phyloP scores from a whole-genome alignment of 2,329 filamentous ascomycete genomes.

The Talaromyces sp. region DNA sequence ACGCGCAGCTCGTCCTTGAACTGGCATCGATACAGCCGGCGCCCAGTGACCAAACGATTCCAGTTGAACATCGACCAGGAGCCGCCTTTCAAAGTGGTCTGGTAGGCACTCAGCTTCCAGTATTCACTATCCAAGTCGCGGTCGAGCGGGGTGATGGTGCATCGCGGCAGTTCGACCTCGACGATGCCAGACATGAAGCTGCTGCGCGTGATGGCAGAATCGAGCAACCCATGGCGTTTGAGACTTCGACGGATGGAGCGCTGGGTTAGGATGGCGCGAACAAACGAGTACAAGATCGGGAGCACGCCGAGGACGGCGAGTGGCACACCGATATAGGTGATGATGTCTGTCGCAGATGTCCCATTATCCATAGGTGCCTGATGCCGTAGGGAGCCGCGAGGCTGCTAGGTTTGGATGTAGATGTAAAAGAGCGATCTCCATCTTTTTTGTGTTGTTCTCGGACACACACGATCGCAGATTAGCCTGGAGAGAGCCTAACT shows the following conservation, averaged over 20 bases:
- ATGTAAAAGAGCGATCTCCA: not conserved
- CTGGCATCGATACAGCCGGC: constrained; percentile 59
- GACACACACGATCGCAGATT: too few relatives aligned
- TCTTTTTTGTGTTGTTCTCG: too few relatives aligned
- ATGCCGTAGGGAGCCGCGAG: not conserved
- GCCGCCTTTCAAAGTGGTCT: constrained; percentile 53
- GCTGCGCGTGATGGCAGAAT: constrained; percentile 54
- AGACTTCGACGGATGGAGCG: constrained; percentile 58
- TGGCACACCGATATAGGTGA: constrained; percentile 55
- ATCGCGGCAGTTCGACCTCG: constrained; percentile 61
- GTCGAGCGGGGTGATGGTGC: constrained; percentile 58
- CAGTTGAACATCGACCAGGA: constrained; percentile 64
- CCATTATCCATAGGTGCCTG: constrained; percentile 4
- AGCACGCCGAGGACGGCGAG: constrained; percentile 56
- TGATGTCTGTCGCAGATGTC: constrained; percentile 41
- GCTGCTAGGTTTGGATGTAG: not conserved
- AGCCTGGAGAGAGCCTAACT: too few relatives aligned
- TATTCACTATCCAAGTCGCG: constrained; percentile 53
- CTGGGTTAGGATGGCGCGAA: constrained; percentile 55
- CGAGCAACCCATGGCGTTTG: constrained; percentile 48
- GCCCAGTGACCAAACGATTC: constrained; percentile 58
- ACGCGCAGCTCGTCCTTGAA: constrained; percentile 49
- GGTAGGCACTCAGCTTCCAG: constrained; percentile 51
- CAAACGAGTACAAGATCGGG: constrained; percentile 62
- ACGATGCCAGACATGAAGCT: constrained; percentile 63